Percentiles rank a stretch among this genome's conserved stretches.
These are phyloP conservation scores for Lepiota venenata DNA, from an alignment of 768 basidiomycete genomes.

Conservation along the genomic window DNA sequence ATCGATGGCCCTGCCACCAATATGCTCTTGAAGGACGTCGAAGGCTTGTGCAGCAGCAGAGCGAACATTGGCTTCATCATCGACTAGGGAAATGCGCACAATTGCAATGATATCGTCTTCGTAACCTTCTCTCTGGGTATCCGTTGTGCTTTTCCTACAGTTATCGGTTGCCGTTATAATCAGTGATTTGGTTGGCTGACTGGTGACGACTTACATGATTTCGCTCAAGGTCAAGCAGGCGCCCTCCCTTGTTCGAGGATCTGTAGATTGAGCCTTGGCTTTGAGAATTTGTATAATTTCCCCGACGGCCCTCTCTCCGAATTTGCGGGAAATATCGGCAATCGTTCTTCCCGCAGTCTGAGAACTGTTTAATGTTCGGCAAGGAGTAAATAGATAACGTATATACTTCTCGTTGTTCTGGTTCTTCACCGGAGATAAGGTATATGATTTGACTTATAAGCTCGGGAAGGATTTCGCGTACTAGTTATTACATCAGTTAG, in stretches of 20 bases:
- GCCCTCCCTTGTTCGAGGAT: conserved; percentile 71
- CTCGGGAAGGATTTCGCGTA: conserved; percentile 87
- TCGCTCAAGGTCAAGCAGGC: conserved; percentile 87
- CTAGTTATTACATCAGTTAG: conserved; percentile 31
- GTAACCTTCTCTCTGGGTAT: conserved; percentile 80
- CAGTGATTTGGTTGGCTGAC: not conserved
- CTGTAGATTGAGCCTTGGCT: conserved; percentile 54
- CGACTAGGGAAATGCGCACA: conserved; percentile 82
- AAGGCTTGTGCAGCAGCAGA: conserved; percentile 86
- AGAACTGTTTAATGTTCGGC: not conserved
- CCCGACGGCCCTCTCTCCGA: conserved; percentile 85
- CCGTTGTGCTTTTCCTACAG: conserved; percentile 75
- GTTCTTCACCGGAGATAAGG: conserved; percentile 73
- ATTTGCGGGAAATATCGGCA: conserved; percentile 89
- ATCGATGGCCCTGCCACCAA: conserved; percentile 91
- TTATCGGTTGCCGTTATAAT: conserved; percentile 7
- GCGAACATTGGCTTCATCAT: conserved; percentile 82
- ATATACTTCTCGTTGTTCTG: conserved; percentile 86
- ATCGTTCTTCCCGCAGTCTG: conserved; percentile 71
- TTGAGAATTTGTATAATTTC: conserved; percentile 84
- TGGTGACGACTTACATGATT: conserved; percentile 60
- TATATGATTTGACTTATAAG: conserved; percentile 75
- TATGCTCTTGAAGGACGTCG: conserved; percentile 88
- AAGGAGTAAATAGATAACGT: not conserved
- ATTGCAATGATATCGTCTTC: conserved; percentile 87